Evolutionary conservation across 306 rosid genomes (phyloP).

Genomic region (Cicer chorassanicum): DNA sequence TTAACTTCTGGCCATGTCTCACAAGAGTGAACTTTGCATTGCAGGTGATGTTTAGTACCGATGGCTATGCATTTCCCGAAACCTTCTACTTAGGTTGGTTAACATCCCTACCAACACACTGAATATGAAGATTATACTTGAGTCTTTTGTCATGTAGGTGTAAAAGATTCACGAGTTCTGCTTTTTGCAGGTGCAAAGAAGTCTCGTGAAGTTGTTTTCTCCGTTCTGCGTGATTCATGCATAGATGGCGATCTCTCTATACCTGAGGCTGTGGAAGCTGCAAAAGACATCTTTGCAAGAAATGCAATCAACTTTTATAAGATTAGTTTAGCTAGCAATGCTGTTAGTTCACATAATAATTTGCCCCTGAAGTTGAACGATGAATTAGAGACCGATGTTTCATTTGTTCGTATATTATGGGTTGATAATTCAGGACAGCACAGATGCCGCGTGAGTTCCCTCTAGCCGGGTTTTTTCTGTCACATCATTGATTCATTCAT

Average conservation of each 20-base stretch:
- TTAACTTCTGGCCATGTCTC: slow-evolving; percentile 21
- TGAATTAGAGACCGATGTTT: slow-evolving; percentile 49
- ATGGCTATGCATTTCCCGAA: slow-evolving; percentile 85
- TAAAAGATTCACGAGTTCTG: slow-evolving; percentile 28
- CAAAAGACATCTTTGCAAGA: slow-evolving; percentile 70
- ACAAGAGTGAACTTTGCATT: slow-evolving; percentile 50
- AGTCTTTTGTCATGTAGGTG: not conserved
- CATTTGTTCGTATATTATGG: slow-evolving; percentile 83
- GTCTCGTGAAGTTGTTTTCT: slow-evolving; percentile 74
- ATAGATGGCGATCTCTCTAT: slow-evolving; percentile 76
- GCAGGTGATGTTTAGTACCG: slow-evolving; percentile 98
- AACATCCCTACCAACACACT: not conserved
- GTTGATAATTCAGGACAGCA: slow-evolving; percentile 88
- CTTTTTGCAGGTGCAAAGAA: slow-evolving; percentile 74
- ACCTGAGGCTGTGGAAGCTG: slow-evolving; percentile 80
- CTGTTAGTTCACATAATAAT: slow-evolving; percentile 38
- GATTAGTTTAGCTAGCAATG: slow-evolving; percentile 42
- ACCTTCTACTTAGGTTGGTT: slow-evolving; percentile 84
- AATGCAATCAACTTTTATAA: slow-evolving; percentile 75
- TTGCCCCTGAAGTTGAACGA: not conserved
- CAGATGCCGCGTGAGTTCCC: slow-evolving; percentile 84
- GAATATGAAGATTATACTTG: not conserved
- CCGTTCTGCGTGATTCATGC: slow-evolving; percentile 76
- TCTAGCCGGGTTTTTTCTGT: not conserved
- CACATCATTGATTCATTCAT: slow-evolving; percentile 13